Evolutionary conservation across 176 grass and related monocot genomes (phyloP).

Genomic region (Rhynchospora breviuscula): DNA sequence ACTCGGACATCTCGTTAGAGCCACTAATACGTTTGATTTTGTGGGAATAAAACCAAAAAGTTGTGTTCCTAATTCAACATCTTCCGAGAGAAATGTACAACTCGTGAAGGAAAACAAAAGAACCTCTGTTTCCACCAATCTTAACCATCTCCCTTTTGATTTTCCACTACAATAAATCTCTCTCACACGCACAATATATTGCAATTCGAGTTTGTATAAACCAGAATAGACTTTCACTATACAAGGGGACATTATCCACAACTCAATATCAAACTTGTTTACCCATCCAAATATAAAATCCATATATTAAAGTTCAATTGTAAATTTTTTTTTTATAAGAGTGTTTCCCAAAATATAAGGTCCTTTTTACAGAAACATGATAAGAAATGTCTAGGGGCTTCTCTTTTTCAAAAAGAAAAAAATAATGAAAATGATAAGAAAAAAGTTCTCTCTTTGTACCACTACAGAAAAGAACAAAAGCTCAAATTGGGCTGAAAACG

Average conservation of each 20-base stretch:
- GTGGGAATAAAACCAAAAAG: not conserved
- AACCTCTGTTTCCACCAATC: not conserved
- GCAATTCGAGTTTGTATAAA: not conserved
- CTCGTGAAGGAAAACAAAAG: not conserved
- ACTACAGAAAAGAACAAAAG: no score
- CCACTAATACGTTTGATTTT: not conserved
- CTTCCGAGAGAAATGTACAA: not conserved
- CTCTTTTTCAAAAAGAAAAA: no score
- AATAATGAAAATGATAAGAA: no score
- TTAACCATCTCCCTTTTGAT: not conserved
- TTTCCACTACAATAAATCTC: not conserved
- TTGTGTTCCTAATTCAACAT: constrained; percentile 7
- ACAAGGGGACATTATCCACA: not conserved
- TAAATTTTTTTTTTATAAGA: not conserved
- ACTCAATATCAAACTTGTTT: not conserved
- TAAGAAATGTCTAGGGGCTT: no score
- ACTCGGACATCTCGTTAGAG: not conserved
- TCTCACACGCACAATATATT: not conserved
- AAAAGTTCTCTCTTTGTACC: no score
- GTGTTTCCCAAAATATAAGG: not conserved
- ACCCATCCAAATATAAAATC: no score
- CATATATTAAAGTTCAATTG: not conserved
- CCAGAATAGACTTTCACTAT: not conserved
- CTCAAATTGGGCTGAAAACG: no score
- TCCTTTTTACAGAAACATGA: not conserved